Base-by-base conservation (phyloP, 2,329 filamentous ascomycete genomes). In the Lasiodiplodia hormozganensis region DNA sequence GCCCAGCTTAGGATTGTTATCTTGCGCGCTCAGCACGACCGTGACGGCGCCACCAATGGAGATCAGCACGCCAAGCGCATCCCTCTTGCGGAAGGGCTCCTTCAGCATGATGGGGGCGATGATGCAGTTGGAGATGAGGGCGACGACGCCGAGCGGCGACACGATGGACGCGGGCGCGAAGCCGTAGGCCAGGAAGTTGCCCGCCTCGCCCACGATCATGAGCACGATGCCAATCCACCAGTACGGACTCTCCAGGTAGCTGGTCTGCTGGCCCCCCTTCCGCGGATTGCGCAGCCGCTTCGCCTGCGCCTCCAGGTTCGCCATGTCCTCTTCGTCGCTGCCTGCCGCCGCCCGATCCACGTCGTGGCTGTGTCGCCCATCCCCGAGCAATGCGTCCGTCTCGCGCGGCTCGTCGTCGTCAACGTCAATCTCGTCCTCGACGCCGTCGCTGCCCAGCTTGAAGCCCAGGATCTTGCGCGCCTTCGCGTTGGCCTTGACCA, bases 81-180 rank as follows among this genome's bases (percentile, higher is more conserved):
- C 96, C 62, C 93, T 88, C 73, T 85, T 86, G 40, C 96, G 90
- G 76, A 99, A 97, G 62, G 85, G 86, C 81, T 99, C 96, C 76
- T 97, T 94, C 72, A 99, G 90, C 85, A 99, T 90, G 70, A 96
- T 89, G 0, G 96, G 96, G 2, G 96, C 96, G 77, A 99, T 97
- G 70, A 99, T 88, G 80, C 96, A 99, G 81, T 99, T 99, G 54
- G 94, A 97, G 56, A 99, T 90, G 70, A 99, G 84, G 2, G 96
- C 96, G 14, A 99, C 96, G n/a, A 99, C 96, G 11, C 96, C 96
- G 6, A 99, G 85, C 0, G 96, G 96, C 40, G 94, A 97, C 52
- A 99, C 96, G 74, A 99, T 97, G 16, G 96, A 98, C 8, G 96
- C 96, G 3, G 96, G 96, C 36, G 96, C 96, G 78, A 99, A 99